phyloP scores from a whole-genome alignment of 1,139 yeast species.

The Nakaseomyces delphensis region DNA sequence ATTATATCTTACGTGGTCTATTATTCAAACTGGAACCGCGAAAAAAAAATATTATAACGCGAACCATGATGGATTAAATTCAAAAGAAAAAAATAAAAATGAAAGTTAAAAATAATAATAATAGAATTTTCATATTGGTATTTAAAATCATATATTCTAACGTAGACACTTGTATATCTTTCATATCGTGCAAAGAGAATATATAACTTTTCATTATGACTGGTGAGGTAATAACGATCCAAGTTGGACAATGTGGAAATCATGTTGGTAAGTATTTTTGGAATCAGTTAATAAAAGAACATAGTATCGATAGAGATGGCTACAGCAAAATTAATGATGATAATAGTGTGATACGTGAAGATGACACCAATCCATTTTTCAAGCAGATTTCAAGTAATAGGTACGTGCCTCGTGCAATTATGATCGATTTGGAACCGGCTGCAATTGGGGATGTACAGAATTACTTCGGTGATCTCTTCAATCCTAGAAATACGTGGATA shows the following conservation, averaged over 20 bases:
- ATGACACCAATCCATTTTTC: constrained; percentile 78
- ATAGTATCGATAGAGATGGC: constrained; percentile 77
- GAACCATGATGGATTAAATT: too few species aligned
- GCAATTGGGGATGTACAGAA: constrained; percentile 62
- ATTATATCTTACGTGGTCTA: neutral
- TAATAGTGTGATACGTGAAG: constrained; percentile 39
- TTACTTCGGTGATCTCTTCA: constrained; percentile 57
- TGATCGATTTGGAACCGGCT: constrained; percentile 86
- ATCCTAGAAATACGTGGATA: constrained; percentile 74
- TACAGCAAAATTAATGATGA: constrained; percentile 28
- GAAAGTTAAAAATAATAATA: neutral
- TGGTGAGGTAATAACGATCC: constrained; percentile 56
- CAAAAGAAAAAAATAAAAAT: neutral
- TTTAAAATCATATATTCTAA: neutral
- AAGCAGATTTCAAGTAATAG: constrained; percentile 65
- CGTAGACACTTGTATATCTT: too few species aligned
- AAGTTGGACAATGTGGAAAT: constrained; percentile 86
- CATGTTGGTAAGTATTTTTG: constrained; percentile 92
- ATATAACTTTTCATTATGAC: constrained; percentile 18
- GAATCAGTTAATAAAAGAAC: constrained; percentile 83
- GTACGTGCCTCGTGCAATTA: constrained; percentile 79
- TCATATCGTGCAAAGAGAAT: too few species aligned
- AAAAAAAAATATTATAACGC: neutral
- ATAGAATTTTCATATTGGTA: too few species aligned
- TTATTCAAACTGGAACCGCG: neutral